Conservation (phyloP, 1,284 basidiomycete species). For the Earliella scabrosa region DNA sequence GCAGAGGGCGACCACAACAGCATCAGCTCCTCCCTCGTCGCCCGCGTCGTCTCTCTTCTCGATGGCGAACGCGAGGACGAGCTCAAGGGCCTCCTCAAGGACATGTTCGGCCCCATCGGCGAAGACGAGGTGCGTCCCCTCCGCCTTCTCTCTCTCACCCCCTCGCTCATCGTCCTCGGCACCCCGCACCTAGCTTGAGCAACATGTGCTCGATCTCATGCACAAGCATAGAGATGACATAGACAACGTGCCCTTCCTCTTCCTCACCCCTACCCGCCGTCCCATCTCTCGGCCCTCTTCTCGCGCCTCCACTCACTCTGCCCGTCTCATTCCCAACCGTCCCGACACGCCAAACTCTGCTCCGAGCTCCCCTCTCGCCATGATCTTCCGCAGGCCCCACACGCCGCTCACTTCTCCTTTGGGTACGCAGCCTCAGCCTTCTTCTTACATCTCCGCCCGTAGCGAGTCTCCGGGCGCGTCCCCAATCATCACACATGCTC, state of each 20-base stretch:
- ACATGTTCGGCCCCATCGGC: constrained; percentile 64
- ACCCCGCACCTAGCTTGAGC: constrained; percentile 67
- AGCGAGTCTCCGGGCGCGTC: constrained; percentile 71
- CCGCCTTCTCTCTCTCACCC: constrained; percentile 20
- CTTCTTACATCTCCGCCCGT: constrained; percentile 62
- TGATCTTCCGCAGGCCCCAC: constrained; percentile 76
- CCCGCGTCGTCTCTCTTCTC: constrained; percentile 71
- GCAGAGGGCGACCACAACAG: constrained; percentile 58
- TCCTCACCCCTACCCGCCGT: constrained; percentile 76
- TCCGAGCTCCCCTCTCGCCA: constrained; percentile 69
- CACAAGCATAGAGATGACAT: constrained; percentile 85
- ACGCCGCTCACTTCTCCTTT: constrained; percentile 77
- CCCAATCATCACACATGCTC: constrained; percentile 67
- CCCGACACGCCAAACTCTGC: constrained; percentile 77
- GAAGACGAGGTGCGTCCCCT: constrained; percentile 72
- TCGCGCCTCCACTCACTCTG: constrained; percentile 73
- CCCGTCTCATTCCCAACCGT: constrained; percentile 59
- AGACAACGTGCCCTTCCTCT: constrained; percentile 80
- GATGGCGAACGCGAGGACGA: constrained; percentile 86
- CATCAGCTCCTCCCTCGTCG: constrained; percentile 63
- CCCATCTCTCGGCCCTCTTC: constrained; percentile 84
- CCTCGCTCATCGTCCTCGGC: constrained; percentile 1
- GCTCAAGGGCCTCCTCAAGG: constrained; percentile 76
- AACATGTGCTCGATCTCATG: constrained; percentile 83
- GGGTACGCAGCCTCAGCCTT: constrained; percentile 50